These are phyloP conservation scores for Salix dunnii DNA, from an alignment of 345 rosid genomes.

Conservation along the genomic window DNA sequence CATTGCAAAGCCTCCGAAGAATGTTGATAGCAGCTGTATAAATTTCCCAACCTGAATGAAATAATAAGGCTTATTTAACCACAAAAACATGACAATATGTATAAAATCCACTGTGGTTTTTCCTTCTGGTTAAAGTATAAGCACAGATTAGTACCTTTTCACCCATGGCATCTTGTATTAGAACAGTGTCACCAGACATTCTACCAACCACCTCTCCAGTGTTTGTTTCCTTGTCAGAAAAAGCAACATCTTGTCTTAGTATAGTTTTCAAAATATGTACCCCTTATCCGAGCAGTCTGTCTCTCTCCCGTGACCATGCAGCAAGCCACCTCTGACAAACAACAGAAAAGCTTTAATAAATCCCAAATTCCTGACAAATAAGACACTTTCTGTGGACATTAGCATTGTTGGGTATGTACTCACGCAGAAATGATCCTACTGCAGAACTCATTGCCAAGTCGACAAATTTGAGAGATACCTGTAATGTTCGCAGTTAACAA, in stretches of 20 bases:
- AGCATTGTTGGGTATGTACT: neutral
- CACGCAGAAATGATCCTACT: conserved; percentile 12
- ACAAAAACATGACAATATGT: too few relatives aligned
- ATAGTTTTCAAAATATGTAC: conserved; percentile 29
- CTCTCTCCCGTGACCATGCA: conserved; percentile 44
- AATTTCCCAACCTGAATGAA: conserved; percentile 69
- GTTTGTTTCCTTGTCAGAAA: conserved; percentile 28
- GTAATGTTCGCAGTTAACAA: neutral
- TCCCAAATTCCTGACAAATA: too few relatives aligned
- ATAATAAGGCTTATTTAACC: too few relatives aligned
- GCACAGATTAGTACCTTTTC: conserved; percentile 26
- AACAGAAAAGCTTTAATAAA: neutral
- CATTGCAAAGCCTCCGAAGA: conserved; percentile 64
- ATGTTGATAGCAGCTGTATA: conserved; percentile 60
- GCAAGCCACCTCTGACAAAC: conserved; percentile 31
- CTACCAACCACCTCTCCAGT: conserved; percentile 32
- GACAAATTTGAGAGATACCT: conserved; percentile 29
- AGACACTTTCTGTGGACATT: too few relatives aligned
- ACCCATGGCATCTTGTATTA: conserved; percentile 40
- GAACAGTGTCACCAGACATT: conserved; percentile 34
- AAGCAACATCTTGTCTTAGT: conserved; percentile 32
- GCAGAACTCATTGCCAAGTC: conserved; percentile 27
- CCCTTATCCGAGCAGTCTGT: conserved; percentile 31
- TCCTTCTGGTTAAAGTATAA: neutral
- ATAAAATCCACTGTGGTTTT: too few relatives aligned